Evolutionary conservation across 164 flowering plant genomes (phyloP), one percentile per base, ranked within the genome.

Genomic region (Buxus sempervirens): DNA sequence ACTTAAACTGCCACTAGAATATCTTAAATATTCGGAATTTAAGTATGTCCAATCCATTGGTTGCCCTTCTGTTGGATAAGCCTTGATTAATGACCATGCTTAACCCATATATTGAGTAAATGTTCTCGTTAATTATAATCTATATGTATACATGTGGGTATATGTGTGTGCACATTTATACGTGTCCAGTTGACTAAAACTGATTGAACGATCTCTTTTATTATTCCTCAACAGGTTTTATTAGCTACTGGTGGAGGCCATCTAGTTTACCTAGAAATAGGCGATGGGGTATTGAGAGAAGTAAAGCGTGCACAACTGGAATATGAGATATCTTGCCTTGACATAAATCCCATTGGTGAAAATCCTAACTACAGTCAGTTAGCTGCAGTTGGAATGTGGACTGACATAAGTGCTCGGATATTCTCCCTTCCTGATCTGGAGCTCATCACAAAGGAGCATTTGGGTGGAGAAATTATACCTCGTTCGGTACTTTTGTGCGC

Each of bases 341-440:
- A 96, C 79, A 88, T 96, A 67, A 96, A 91, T 53, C 98, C 99
- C 19, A 88, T 93, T 60, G 93, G 98, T 61, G 90, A 88, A 64
- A 84, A 90, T 72, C 82, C 87, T 25, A 86, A 82, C 67, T 75
- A 60, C 36, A 96, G 99, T 78, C 86, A 86, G 68, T 76, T 89
- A 24, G 99, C 97, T 73, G 98, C 91, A 22, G 98, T 96, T 81
- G 99, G 99, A 75, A 93, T 92, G 99, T 96, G 99, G 99, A 93
- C 98, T 21, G 99, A 96, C 68, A 87, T 89, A 67, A 93, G 95
- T 66, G 96, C 90, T 48, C 78, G 88, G 77, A 86, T 93, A 70
- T 96, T 82, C 81, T 87, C 96, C 1, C 93, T 96, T 74, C 97
- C 99, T 41, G 89, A 82, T 70, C 77, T 96, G 65, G 87, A 81